Evolutionary conservation across 2,329 filamentous ascomycete genomes (phyloP).

Genomic region (Fusarium sacchari): DNA sequence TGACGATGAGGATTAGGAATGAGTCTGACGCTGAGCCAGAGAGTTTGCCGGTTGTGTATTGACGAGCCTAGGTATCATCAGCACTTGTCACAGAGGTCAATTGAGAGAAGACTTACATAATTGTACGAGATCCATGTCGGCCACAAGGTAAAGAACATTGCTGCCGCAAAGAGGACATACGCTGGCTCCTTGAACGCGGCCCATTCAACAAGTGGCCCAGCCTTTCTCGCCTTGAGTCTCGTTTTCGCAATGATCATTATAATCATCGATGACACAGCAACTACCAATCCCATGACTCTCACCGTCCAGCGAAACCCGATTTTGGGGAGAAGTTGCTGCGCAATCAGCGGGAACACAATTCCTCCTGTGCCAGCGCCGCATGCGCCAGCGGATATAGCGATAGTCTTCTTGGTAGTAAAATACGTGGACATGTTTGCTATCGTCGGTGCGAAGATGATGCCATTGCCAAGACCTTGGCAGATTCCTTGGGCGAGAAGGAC

Average conservation of each 20-base stretch:
- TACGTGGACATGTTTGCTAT: conserved; percentile 68
- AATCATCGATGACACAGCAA: conserved; percentile 56
- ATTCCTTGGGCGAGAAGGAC: conserved; percentile 64
- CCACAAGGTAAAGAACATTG: conserved; percentile 57
- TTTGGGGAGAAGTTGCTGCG: conserved; percentile 64
- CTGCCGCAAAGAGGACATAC: conserved; percentile 51
- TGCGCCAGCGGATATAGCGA: conserved; percentile 69
- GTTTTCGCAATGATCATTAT: conserved; percentile 57
- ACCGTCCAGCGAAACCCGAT: conserved; percentile 74
- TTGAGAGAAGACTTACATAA: conserved; percentile 46
- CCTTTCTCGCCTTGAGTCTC: conserved; percentile 58
- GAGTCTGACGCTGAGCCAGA: conserved; percentile 60
- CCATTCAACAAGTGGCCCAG: conserved; percentile 62
- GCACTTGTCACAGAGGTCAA: not conserved
- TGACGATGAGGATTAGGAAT: conserved; percentile 67
- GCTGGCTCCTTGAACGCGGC: conserved; percentile 60
- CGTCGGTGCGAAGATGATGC: conserved; percentile 64
- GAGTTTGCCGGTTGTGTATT: conserved; percentile 54
- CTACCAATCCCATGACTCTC: conserved; percentile 69
- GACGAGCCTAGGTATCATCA: conserved; percentile 47
- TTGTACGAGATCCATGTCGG: conserved; percentile 63
- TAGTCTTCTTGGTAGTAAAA: conserved; percentile 66
- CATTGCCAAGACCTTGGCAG: conserved; percentile 65
- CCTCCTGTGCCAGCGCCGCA: conserved; percentile 71
- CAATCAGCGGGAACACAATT: conserved; percentile 69